phyloP scores from a whole-genome alignment of 257 asterid species.

The Solanum appendiculatum region DNA sequence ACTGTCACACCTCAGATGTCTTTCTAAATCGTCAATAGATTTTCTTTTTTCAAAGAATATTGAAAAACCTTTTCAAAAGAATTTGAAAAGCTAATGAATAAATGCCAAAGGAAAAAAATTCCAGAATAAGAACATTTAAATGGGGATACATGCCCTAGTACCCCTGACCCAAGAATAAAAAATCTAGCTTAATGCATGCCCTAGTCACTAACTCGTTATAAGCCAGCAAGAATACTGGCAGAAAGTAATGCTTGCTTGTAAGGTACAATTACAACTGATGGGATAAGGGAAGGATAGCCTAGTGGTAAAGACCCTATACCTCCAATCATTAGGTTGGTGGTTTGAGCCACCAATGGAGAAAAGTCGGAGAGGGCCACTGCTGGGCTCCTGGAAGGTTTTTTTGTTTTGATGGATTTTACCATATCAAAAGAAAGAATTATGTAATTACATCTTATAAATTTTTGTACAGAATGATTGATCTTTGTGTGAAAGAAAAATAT shows the following conservation, averaged over 20 bases:
- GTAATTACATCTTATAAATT: neutral
- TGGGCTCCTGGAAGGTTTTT: neutral
- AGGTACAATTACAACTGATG: neutral
- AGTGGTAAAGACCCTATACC: neutral
- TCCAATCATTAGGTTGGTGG: neutral
- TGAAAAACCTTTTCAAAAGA: neutral
- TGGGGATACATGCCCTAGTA: neutral
- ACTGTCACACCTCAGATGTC: neutral
- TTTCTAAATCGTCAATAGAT: neutral
- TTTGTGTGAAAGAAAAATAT: neutral
- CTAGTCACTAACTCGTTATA: neutral
- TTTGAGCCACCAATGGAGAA: neutral
- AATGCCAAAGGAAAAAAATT: neutral
- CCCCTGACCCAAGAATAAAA: neutral
- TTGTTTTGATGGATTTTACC: neutral
- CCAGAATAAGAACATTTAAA: neutral
- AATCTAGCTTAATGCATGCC: neutral
- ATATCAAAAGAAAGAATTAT: neutral
- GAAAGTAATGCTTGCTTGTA: neutral
- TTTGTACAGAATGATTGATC: neutral
- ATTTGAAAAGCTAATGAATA: neutral
- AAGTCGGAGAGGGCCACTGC: neutral
- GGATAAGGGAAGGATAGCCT: neutral
- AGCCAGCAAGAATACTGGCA: neutral
- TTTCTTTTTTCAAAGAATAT: neutral